Base-by-base conservation (phyloP, 805 yeast species). In the Saturnispora galanensis region DNA sequence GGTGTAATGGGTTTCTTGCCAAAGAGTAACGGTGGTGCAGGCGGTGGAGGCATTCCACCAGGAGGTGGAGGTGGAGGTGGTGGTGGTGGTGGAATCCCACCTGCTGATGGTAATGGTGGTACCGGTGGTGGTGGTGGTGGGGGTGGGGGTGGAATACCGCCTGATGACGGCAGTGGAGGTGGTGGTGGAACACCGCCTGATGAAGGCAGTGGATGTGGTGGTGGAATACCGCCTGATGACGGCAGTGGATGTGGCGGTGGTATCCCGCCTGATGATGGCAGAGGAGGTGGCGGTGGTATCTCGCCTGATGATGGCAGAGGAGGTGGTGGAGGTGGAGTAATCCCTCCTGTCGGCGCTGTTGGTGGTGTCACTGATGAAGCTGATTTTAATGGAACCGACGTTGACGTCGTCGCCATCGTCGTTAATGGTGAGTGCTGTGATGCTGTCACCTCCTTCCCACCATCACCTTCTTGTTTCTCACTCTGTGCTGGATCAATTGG, bases 1-100 rank as follows among this genome's bases (percentile, higher is more conserved):
- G 50, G 40, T 10, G 46, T 29, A 1, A 41, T 12, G 21, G 39
- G 34, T 7, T 13, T 40, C 4, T 16, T 18, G 1, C 55, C 49
- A 10, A 60, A 57, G 3, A 54, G 50, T 35, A 63, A 56, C 7
- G 59, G 60, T 3, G 62, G 58, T 6, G 62, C 56, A 10, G 57
- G 55, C 5, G 64, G 62, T 16, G 63, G 60, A 10, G 62, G 59
- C 7, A 49, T 44, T 10, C 62, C 50, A 31, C 39, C 12, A 40
- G 37, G 2, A 54, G 26, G 11, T 43, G 32, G 11, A 56, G n/a
- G n/a, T n/a, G n/a, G n/a, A n/a, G n/a, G 45, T 13, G 58, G 54
- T 2, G 64, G 62, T 16, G 62, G 58, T 6, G 67, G 63, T 3
- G 68, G 64, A 3, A 61, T 45, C 7, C 35, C 46, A 30, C 50